A percentile compares a stretch with the other conserved stretches of the same genome.
Conservation (phyloP, 2,329 filamentous ascomycete species). For the Chrysoporthe austroafricana region DNA sequence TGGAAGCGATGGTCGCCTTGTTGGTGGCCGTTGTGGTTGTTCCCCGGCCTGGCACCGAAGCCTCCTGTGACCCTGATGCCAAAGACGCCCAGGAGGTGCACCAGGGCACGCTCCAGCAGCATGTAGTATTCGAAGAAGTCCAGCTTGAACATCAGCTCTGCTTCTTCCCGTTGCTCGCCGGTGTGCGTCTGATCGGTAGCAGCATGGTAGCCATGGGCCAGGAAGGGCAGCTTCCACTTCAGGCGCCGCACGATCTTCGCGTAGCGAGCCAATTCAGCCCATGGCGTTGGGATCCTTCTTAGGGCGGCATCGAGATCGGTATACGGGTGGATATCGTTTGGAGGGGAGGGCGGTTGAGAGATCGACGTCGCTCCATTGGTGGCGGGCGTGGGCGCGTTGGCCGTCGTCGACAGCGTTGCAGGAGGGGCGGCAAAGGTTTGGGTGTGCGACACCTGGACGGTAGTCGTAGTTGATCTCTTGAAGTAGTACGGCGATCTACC, state of each 20-base stretch:
- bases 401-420: neutral
- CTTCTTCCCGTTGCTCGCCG: slow-evolving; percentile 43
- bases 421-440: neutral
- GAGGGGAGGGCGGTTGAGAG: neutral
- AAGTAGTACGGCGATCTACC: slow-evolving; percentile 22
- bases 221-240: slow-evolving; percentile 66
- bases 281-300: slow-evolving; percentile 23
- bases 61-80: slow-evolving; percentile 55
- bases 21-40: slow-evolving; percentile 5
- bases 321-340: neutral
- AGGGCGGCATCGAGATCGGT: slow-evolving; percentile 17
- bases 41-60: slow-evolving; percentile 20
- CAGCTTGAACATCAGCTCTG: slow-evolving; percentile 74
- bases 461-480: slow-evolving; percentile 3
- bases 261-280: slow-evolving; percentile 57
- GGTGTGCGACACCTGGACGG: slow-evolving; percentile 6
- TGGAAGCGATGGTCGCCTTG: slow-evolving; percentile 57
- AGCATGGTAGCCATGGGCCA: slow-evolving; percentile 59
- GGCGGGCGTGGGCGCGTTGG: neutral
- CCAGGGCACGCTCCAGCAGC: slow-evolving; percentile 71
- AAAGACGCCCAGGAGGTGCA: slow-evolving; percentile 68
- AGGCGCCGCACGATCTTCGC: slow-evolving; percentile 63
- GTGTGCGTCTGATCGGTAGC: slow-evolving; percentile 49
- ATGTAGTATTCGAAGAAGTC: slow-evolving; percentile 80
- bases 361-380: neutral